Percentiles rank a stretch among this genome's conserved stretches.
Evolutionary conservation across 73 alveolate species (phyloP).

Genomic region (Paramecium pentaurelia): DNA sequence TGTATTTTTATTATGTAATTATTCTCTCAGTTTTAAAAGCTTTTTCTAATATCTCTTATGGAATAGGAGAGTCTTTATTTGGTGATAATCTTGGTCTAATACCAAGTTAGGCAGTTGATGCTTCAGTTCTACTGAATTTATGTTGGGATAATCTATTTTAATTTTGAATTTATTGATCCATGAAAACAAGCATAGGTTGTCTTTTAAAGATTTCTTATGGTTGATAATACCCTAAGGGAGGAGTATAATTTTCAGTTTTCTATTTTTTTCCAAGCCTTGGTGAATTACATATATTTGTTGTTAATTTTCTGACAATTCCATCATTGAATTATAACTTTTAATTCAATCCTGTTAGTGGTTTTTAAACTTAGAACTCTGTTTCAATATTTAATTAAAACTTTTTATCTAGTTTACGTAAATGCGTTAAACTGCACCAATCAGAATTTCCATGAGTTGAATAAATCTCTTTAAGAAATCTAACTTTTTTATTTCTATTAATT

Average conservation of each 20-base stretch:
- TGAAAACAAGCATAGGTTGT: constrained; percentile 3
- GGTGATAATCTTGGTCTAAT: neutral
- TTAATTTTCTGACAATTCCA: neutral
- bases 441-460: neutral
- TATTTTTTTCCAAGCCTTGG: neutral
- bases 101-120: neutral
- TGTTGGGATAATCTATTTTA: neutral
- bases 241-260: neutral
- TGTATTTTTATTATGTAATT: neutral
- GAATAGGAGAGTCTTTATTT: neutral
- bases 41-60: neutral
- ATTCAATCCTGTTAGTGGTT: neutral
- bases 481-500: neutral
- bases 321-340: neutral
- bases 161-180: neutral
- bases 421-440: neutral
- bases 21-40: neutral
- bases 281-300: neutral
- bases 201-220: neutral
- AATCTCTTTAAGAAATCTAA: neutral
- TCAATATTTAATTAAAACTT: neutral
- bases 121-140: constrained; percentile 5
- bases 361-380: neutral
- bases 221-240: neutral
- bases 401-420: neutral